These are phyloP conservation scores for Lipomyces sp. DNA, from an alignment of 805 yeast species.

Conservation along the genomic window DNA sequence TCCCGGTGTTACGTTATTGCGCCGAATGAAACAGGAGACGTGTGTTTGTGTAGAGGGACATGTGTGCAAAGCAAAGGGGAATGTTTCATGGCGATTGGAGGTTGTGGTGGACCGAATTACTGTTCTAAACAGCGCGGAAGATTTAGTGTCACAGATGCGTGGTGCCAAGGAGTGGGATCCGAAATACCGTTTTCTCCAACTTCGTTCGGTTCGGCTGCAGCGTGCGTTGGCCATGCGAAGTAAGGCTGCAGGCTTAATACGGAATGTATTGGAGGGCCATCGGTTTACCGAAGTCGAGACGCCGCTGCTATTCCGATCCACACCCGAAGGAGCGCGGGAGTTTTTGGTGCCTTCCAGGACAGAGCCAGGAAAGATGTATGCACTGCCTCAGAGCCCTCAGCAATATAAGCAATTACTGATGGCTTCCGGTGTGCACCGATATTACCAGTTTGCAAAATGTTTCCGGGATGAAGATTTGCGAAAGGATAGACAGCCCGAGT, in stretches of 20 bases:
- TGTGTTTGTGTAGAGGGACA: conserved; percentile 32
- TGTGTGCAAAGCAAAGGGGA: conserved; percentile 14
- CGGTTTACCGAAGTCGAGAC: conserved; percentile 86
- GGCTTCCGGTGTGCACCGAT: conserved; percentile 88
- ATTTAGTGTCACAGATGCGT: conserved; percentile 31
- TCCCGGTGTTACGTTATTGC: conserved; percentile 1
- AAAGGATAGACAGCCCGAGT: conserved; percentile 95
- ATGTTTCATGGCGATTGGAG: conserved; percentile 14
- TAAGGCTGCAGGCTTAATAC: conserved; percentile 54
- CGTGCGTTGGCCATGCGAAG: conserved; percentile 61
- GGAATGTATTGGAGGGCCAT: conserved; percentile 50
- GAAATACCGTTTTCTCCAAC: conserved; percentile 78
- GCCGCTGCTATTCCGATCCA: conserved; percentile 88
- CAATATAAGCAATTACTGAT: conserved; percentile 93
- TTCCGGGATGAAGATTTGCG: conserved; percentile 96
- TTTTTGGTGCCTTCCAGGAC: conserved; percentile 89
- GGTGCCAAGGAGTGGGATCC: conserved; percentile 65
- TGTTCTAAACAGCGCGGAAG: conserved; percentile 20
- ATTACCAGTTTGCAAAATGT: conserved; percentile 91
- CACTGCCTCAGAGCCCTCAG: conserved; percentile 97
- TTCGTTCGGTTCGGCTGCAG: conserved; percentile 62
- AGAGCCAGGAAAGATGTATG: conserved; percentile 63
- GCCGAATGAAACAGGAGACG: conserved; percentile 29
- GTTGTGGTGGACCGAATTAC: conserved; percentile 17
- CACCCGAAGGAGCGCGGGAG: conserved; percentile 98